Evolutionary conservation across 495 filamentous ascomycete genomes (phyloP), one percentile per base, ranked within the genome.

Genomic region (Penicillium alfredii): DNA sequence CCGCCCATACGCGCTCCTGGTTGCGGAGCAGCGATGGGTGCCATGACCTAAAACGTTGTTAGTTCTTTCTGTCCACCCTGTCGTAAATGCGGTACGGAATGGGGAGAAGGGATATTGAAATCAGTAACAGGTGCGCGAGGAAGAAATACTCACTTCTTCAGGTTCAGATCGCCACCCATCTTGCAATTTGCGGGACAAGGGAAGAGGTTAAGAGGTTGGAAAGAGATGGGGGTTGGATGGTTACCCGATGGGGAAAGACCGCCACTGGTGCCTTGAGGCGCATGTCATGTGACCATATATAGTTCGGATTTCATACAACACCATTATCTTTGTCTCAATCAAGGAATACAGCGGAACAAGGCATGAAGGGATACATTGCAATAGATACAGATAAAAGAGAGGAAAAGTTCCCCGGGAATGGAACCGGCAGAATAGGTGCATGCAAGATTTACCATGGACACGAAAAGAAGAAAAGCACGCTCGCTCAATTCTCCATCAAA

Each of bases 11-110:
- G 45, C 76, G 72, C 60, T 69, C 72, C 67, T 94, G 88, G 61
- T 94, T 94, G 64, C 75, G 77, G 60, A 87, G 75, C 33, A 89
- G 72, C 35, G 77, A 74, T 33, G 88, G 86, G 55, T 98, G 90
- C 84, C 89, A 98, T 71, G 84, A 90, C 49, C 64, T 68, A 17
- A 21, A 19, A 3, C 16, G 22, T 3, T 34, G 35, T 55, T 45
- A 50, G 51, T 40, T 31, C n/a, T n/a, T n/a, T n/a, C n/a, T n/a
- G n/a, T n/a, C n/a, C n/a, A n/a, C n/a, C n/a, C n/a, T n/a, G n/a
- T n/a, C n/a, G n/a, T n/a, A n/a, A n/a, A n/a, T n/a, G n/a, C n/a
- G n/a, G n/a, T n/a, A n/a, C n/a, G 4, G 17, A 4, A 21, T 21
- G 16, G 9, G 8, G 14, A 8, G 24, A 11, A 9, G 22, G 8